Conservation (phyloP, 306 rosid genomes). For the Phaseolus lunatus region DNA sequence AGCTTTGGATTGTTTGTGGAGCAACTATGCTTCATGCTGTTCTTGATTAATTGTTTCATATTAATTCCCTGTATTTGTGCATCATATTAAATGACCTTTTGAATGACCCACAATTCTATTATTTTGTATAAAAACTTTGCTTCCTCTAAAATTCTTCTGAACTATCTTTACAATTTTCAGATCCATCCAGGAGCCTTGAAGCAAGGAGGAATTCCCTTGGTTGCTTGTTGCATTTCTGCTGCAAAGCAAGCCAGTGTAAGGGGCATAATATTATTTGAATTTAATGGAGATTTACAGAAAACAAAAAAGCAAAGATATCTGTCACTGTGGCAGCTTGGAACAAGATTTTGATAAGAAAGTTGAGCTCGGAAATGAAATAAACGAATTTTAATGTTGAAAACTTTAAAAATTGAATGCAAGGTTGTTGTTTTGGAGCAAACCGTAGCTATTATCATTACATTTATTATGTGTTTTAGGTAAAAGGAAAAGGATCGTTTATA, state of each 20-base stretch:
- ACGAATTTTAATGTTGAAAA: conserved; percentile 14
- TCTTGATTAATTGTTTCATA: conserved; percentile 4
- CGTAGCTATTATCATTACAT: conserved; percentile 6
- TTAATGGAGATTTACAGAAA: conserved; percentile 19
- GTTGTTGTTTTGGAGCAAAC: conserved; percentile 7
- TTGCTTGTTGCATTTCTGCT: conserved; percentile 89
- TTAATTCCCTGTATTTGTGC: conserved; percentile 3
- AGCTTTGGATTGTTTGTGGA: conserved; percentile 11
- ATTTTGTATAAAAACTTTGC: conserved; percentile 24
- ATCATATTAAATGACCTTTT: conserved; percentile 12
- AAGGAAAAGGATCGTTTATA: not conserved
- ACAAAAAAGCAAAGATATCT: conserved; percentile 14
- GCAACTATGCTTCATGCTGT: conserved; percentile 10
- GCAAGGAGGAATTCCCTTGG: conserved; percentile 91
- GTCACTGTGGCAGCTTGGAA: conserved; percentile 21
- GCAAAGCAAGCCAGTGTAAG: conserved; percentile 92
- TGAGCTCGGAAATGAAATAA: conserved; percentile 12
- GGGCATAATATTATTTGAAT: conserved; percentile 38
- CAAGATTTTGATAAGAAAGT: conserved; percentile 18
- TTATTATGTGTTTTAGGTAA: not conserved
- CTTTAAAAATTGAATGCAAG: conserved; percentile 28
- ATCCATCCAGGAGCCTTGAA: conserved; percentile 91
- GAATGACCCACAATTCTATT: conserved; percentile 12
- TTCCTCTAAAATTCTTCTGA: conserved; percentile 40
- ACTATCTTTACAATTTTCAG: conserved; percentile 57